phyloP scores from a whole-genome alignment of 768 basidiomycete species.

The Holtermannia corniformis region DNA sequence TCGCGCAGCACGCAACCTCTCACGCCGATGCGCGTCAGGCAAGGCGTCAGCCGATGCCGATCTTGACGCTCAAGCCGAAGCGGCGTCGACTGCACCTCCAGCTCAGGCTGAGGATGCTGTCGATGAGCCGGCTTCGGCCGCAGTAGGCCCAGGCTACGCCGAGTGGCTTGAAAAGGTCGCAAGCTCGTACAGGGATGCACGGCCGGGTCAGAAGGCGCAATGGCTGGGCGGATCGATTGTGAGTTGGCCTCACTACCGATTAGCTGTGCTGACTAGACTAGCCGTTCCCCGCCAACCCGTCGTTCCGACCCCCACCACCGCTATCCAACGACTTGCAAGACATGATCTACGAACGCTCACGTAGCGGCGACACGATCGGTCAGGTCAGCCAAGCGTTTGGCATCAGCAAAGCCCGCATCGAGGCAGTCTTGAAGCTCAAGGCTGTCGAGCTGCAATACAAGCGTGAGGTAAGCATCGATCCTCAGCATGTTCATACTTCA shows the following conservation, averaged over 20 bases:
- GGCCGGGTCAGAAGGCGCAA: conserved; percentile 24
- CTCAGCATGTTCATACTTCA: neutral
- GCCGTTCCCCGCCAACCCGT: conserved; percentile 38
- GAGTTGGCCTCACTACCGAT: conserved; percentile 7
- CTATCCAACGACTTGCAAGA: conserved; percentile 31
- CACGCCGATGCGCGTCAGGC: neutral
- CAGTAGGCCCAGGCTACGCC: neutral
- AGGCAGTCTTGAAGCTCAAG: conserved; percentile 36
- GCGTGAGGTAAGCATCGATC: conserved; percentile 27
- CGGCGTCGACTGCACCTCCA: neutral
- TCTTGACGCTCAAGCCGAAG: conserved; percentile 1
- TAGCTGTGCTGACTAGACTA: conserved; percentile 4
- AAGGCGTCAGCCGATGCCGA: conserved; percentile 5
- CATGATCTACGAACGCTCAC: conserved; percentile 21
- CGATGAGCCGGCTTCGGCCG: neutral
- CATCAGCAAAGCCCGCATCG: conserved; percentile 35
- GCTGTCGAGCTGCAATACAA: conserved; percentile 31
- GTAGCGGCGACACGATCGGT: conserved; percentile 15
- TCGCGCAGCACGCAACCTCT: neutral
- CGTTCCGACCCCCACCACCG: conserved; percentile 39
- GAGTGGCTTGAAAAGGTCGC: conserved; percentile 23
- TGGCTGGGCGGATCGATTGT: conserved; percentile 37
- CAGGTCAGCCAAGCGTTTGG: conserved; percentile 28
- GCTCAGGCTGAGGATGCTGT: neutral
- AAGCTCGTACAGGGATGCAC: conserved; percentile 12